Evolutionary conservation across 225 moss, liverwort and hornwort species (phyloP), one percentile per base, ranked within the genome.

Genomic region (Pseudisothecium myosuroides): DNA sequence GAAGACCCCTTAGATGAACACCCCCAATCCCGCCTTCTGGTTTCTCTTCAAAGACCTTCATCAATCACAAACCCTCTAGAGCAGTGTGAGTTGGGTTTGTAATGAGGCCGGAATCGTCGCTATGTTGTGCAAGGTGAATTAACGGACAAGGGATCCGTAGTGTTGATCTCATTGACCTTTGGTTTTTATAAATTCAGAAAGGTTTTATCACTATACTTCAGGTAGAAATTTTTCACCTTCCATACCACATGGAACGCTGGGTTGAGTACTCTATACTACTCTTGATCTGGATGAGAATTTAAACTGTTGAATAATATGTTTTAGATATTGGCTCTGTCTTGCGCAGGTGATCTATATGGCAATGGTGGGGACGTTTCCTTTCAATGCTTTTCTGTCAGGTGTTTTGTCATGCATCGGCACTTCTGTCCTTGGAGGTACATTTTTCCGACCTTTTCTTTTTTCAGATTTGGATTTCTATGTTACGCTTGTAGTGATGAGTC

Each of bases 381-480:
- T 99, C 91, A 99, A 99, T 91, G 99, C 97, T 63, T 99, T 99
- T 82, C 94, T 99, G 55, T 96, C 99, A 12, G 97, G 99, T 63
- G 93, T 95, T 60, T 89, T 99, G 82, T 99, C 99, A 41, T 92
- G 96, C 88, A 74, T 99, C 85, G 99, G 97, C 91, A 95, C 96
- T 84, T 96, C 97, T 81, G 96, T 99, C 63, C 94, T 97, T 87
- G 96, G 96, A 95, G 98, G 98, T 98, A 80, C 29, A 55, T 45
- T 83, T 27, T 63, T 55, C 39, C 50, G 10, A 43, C 17, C 47
- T 47, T 54, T 28, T 34, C 80, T 12, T 36, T 86, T 87, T 45
- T 58, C 39, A 34, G 71, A 78, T 59, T 72, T 88, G 67, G 37
- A 31, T 85, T 61, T 36, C 64, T 37, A 58, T 88, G 75, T 65